These are phyloP conservation scores for Coffea eugenioides DNA, from an alignment of 257 asterid genomes.

Conservation along the genomic window DNA sequence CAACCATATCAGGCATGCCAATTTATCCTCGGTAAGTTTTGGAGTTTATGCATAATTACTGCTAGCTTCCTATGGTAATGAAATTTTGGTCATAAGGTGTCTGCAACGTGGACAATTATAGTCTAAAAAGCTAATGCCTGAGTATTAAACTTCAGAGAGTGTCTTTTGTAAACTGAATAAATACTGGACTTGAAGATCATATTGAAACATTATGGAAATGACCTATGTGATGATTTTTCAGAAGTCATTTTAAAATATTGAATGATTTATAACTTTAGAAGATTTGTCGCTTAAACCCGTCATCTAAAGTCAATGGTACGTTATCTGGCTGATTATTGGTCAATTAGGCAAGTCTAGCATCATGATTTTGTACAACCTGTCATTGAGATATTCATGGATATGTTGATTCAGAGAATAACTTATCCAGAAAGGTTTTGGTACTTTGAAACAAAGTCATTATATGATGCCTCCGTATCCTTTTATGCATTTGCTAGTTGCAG, in stretches of 20 bases:
- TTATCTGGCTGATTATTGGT: not conserved
- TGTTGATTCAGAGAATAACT: not conserved
- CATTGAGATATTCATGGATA: not conserved
- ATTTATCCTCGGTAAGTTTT: conserved; percentile 77
- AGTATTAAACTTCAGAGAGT: not conserved
- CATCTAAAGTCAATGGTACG: not conserved
- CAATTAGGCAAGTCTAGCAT: not conserved
- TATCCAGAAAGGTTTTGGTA: not conserved
- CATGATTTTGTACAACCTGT: not conserved
- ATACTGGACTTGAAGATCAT: not conserved
- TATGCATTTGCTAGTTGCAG: not conserved
- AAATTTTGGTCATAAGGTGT: not conserved
- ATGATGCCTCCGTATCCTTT: not conserved
- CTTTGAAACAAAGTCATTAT: not conserved
- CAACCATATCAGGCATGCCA: conserved; percentile 84
- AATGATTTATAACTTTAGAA: not conserved
- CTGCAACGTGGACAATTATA: not conserved
- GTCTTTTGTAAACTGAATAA: not conserved
- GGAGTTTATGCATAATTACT: conserved; percentile 13
- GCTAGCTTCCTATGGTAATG: not conserved
- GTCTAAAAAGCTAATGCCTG: not conserved
- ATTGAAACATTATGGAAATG: not conserved
- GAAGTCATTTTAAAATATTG: not conserved
- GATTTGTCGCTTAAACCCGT: not conserved
- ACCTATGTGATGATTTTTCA: not conserved